Conservation (phyloP, 352 stramenopile genomes). For the Globisporangium cederbergense region DNA sequence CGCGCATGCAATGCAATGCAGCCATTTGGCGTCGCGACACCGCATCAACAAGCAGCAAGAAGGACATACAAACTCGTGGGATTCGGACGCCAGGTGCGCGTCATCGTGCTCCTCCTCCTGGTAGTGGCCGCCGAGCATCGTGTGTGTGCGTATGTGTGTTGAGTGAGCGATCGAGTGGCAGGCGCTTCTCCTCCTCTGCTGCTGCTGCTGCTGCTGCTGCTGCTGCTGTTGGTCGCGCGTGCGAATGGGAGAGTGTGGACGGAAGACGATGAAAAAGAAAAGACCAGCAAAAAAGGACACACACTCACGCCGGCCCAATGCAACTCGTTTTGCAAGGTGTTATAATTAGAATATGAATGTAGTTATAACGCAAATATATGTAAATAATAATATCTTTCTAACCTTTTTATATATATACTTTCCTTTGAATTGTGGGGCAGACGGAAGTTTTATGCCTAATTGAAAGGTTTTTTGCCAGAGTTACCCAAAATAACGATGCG, state of each 20-base stretch:
- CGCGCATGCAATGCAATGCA: no score
- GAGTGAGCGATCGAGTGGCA: not conserved
- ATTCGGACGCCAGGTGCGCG: constrained; percentile 9
- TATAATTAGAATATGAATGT: no score
- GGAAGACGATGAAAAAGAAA: not conserved
- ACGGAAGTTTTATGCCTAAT: no score
- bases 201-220: not conserved
- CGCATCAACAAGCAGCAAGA: not conserved
- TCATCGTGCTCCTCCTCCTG: constrained; percentile 19
- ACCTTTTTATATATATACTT: no score
- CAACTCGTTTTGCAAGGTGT: not conserved
- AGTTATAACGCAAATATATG: no score
- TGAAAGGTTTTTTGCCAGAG: no score
- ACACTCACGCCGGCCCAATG: constrained; percentile 5
- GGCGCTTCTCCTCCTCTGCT: not conserved
- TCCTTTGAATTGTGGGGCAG: no score
- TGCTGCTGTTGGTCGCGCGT: not conserved
- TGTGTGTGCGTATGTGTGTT: not conserved
- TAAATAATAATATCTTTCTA: no score
- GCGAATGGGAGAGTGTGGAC: constrained; percentile 2
- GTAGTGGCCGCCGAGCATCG: constrained; percentile 19
- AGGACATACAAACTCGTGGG: constrained; percentile 21
- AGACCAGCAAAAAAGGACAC: not conserved
- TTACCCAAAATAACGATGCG: no score
- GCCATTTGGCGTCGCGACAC: no score